These are phyloP conservation scores for Zygosaccharomyces gambellarensis DNA, from an alignment of 805 yeast genomes.

Conservation along the genomic window DNA sequence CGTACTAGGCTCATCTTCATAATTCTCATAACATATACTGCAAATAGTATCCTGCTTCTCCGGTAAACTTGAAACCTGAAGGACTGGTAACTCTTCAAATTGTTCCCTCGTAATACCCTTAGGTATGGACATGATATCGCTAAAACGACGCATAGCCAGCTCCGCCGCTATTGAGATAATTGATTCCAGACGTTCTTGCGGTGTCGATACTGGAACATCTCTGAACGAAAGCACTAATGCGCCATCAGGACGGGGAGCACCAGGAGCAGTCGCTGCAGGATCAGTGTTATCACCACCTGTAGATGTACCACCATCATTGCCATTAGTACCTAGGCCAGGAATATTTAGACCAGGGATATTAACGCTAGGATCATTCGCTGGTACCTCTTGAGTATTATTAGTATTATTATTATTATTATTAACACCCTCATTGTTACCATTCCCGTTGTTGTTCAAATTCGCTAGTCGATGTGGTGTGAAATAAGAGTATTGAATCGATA, in stretches of 20 bases:
- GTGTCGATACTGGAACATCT: slow-evolving; percentile 54
- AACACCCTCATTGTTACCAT: slow-evolving; percentile 11
- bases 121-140: slow-evolving; percentile 44
- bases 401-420: slow-evolving; percentile 18
- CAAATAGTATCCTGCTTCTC: slow-evolving; percentile 39
- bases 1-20: slow-evolving; percentile 29
- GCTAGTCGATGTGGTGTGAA: slow-evolving; percentile 17
- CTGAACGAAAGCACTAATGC: slow-evolving; percentile 62
- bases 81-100: slow-evolving; percentile 47
- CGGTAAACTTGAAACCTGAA: slow-evolving; percentile 31
- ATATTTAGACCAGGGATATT: neutral
- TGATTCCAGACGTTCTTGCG: slow-evolving; percentile 56
- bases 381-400: slow-evolving; percentile 17
- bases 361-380: slow-evolving; percentile 2
- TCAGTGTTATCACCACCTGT: slow-evolving; percentile 10
- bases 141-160: slow-evolving; percentile 60
- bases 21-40: slow-evolving; percentile 61
- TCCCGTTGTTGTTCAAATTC: slow-evolving; percentile 7
- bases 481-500: slow-evolving; percentile 31
- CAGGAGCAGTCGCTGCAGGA: slow-evolving; percentile 32
- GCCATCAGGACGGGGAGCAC: slow-evolving; percentile 38
- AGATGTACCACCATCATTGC: neutral
- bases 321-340: neutral
- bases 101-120: slow-evolving; percentile 50
- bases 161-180: slow-evolving; percentile 64